Base-by-base conservation (phyloP, 192 early-diverging fungal genomes). In the Pilaira anomala region DNA sequence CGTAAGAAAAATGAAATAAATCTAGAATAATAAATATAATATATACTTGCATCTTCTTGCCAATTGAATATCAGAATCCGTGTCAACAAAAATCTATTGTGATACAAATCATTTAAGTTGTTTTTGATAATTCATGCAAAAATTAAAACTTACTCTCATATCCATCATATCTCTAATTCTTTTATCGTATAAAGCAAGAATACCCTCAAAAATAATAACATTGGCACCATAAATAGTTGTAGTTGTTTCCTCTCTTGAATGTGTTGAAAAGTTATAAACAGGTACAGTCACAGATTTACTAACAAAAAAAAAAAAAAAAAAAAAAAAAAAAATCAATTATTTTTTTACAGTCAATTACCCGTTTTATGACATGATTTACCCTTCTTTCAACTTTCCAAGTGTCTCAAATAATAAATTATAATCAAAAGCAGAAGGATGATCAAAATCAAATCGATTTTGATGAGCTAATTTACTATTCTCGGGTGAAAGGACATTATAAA, bases 171-270 rank as follows among this genome's bases (percentile, higher is more conserved):
- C 81, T 13, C 89, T 77, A 22, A 98, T 85, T 33, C 72, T 78
- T 28, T 86, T 82, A 67, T 95, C 92, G 69, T 94, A 93, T 29
- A 98, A 75, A 7, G 94, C 96, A 85, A 98, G 97, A 62, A 98
- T 98, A 48, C 96, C 96, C 70, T 98, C 96, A 75, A 98, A 97
- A 46, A 97, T 93, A 45, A 98, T 82, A 5, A 98, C 90, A 58
- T 94, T 96, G 18, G 95, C 96, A 52, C 94, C 94, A 73, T 98
- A 97, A 9, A 96, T 73, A 3, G 85, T 76, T 61, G 82, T 86
- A 7, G 80, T 75, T 69, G 87, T 83, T 58, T 88, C 71, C 33
- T 83, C 85, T 62, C 92, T 82, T 68, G 89, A 83, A 69, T 97
- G 95, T 0, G 89, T 93, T 22, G 78, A 62, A 75, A 98, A 98